phyloP scores from a whole-genome alignment of 129 eudicot genomes.

The Solidago caesia region DNA sequence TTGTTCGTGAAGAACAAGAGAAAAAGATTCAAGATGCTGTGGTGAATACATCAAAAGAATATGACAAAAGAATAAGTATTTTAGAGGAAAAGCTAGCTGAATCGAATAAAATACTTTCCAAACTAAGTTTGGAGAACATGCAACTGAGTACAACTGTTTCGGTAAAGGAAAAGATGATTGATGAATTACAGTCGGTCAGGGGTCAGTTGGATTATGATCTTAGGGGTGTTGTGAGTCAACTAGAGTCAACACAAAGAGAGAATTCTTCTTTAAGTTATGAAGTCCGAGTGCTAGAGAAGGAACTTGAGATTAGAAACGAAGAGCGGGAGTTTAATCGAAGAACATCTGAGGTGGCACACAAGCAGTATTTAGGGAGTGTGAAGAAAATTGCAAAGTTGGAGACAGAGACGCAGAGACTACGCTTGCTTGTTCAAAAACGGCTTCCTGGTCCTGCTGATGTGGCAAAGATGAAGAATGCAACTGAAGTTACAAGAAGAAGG shows the following conservation, averaged over 20 bases:
- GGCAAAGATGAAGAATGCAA: conserved; percentile 69
- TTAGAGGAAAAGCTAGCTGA: conserved; percentile 59
- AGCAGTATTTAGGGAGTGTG: conserved; percentile 62
- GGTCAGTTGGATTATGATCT: conserved; percentile 53
- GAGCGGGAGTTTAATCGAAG: conserved; percentile 72
- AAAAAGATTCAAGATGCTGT: conserved; percentile 65
- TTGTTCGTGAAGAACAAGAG: conserved; percentile 85
- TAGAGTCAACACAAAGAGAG: conserved; percentile 66
- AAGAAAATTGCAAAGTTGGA: conserved; percentile 76
- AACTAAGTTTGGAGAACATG: conserved; percentile 48
- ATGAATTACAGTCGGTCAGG: conserved; percentile 43
- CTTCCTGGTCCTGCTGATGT: conserved; percentile 82
- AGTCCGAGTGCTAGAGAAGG: conserved; percentile 69
- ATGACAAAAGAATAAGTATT: conserved; percentile 35
- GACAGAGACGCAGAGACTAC: conserved; percentile 75
- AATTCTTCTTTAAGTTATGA: conserved; percentile 74
- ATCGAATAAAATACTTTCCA: conserved; percentile 43
- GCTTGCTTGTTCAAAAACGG: conserved; percentile 71
- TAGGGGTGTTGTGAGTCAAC: conserved; percentile 43
- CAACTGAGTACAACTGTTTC: conserved; percentile 54
- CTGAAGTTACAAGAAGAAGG: conserved; percentile 49
- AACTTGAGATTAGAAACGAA: conserved; percentile 86
- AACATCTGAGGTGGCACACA: conserved; percentile 66
- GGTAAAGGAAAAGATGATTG: conserved; percentile 55
- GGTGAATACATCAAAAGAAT: conserved; percentile 53